Evolutionary conservation across 1,284 basidiomycete species (phyloP).

Genomic region (Ceratobasidium sp.): DNA sequence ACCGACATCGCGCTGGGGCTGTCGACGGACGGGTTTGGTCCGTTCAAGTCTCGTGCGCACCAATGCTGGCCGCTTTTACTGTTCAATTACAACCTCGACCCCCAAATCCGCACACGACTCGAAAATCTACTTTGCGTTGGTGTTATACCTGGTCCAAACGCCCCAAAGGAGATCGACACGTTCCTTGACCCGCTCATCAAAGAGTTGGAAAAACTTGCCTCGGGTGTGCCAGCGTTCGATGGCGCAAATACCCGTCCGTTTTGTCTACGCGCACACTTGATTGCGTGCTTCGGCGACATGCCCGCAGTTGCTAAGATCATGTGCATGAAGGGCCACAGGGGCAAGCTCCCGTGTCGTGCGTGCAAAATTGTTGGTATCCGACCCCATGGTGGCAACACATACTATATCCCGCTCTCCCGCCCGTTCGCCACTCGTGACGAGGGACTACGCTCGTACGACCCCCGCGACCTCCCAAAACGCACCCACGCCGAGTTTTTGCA

Average conservation of each 20-base stretch:
- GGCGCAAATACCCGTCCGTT: slow-evolving; percentile 16
- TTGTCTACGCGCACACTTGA: slow-evolving; percentile 37
- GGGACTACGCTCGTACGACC: not conserved
- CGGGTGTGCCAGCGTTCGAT: slow-evolving; percentile 37
- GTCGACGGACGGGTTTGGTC: slow-evolving; percentile 43
- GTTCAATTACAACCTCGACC: slow-evolving; percentile 42
- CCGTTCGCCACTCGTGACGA: not conserved
- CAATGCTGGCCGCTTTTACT: slow-evolving; percentile 46
- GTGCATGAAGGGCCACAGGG: slow-evolving; percentile 41
- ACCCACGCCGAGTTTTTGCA: not conserved
- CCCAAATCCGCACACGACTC: slow-evolving; percentile 36
- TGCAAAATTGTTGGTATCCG: slow-evolving; percentile 39
- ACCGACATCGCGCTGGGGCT: slow-evolving; percentile 49
- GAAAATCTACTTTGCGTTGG: slow-evolving; percentile 39
- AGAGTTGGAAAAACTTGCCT: slow-evolving; percentile 38
- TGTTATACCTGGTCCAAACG: slow-evolving; percentile 40
- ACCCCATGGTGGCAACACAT: no score
- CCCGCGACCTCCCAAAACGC: slow-evolving; percentile 16
- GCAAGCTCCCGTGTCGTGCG: slow-evolving; percentile 37
- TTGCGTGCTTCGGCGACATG: slow-evolving; percentile 40
- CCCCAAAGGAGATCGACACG: slow-evolving; percentile 39
- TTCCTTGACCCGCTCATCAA: slow-evolving; percentile 40
- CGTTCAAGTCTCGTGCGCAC: slow-evolving; percentile 43
- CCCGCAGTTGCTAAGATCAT: slow-evolving; percentile 40
- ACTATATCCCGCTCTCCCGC: slow-evolving; percentile 18